Evolutionary conservation across 1,139 yeast species (phyloP), one percentile per base, ranked within the genome.

Genomic region (Debaryomycetaceae sp.): DNA sequence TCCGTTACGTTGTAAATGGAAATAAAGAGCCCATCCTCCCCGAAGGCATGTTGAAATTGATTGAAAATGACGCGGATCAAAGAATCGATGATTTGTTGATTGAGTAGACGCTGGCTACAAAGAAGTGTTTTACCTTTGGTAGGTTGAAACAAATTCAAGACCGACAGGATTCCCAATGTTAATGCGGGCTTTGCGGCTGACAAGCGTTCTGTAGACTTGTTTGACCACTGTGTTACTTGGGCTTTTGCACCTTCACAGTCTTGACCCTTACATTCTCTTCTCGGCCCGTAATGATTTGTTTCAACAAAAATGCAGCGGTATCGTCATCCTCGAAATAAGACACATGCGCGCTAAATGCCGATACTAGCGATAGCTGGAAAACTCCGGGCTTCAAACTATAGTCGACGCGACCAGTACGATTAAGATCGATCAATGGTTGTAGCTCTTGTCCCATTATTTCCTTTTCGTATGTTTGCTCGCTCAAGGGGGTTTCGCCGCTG

Each of bases 251-350:
- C n/a, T n/a, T n/a, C 10, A 25, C 30, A 12, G 27, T 28, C 15
- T 28, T 28, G n/a, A 22, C 16, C 13, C 28, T 23, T 10, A 28
- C 30, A 8, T 15, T 16, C 4, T 13, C 11, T 3, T 25, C 16
- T 6, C 20, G 20, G n/a, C 44, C 34, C 2, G 51, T 37, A 27
- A 64, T 44, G 1, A 75, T 47, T 43, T 79, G 80, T 31, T 61
- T 62, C 49, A 87, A 55, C 4, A 87, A 53, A 41, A 87, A 86
- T 2, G 79, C 81, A 0, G 93, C 90, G 16, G 90, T 75, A 43
- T 86, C 87, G 31, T 74, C 69, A 42, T 85, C 94, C 45, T 85
- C 95, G 50, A 87, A 80, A 49, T 90, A 90, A 27, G 86, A 74
- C 8, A 83, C 74, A 53, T 90, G 98, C 0, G 95, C 85, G 33